Evolutionary conservation across 2,329 filamentous ascomycete species (phyloP), one percentile per base, ranked within the genome.

Genomic region (Trichoderma sp.): DNA sequence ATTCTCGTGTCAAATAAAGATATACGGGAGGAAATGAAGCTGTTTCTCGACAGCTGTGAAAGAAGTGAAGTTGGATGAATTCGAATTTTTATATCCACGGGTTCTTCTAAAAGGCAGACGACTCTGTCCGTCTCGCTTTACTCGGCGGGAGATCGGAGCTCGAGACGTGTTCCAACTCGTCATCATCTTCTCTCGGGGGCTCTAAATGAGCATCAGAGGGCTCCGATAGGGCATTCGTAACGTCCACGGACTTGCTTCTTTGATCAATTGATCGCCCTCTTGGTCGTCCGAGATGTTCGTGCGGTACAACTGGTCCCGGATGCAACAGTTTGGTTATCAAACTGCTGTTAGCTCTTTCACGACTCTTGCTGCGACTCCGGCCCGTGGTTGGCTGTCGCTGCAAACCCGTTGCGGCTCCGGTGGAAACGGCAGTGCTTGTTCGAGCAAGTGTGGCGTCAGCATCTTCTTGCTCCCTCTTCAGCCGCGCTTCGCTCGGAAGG

Each of bases 401-500:
- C 35, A 76, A 68, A 13, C 77, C 78, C 10, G 77, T 73, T 4
- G 76, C 64, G 5, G 75, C 75, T 47, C 74, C 79, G 1, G 76
- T 74, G 3, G 82, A 82, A 1, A 75, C 68, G 8, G 71, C 75
- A 13, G 81, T 83, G 55, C 74, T 75, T n/a, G 80, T 78, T 19
- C 79, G 78, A n/a, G 77, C 75, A 14, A 81, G 74, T 4, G 75
- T 76, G 2, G 79, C 78, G 49, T 84, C 83, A 16, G 80, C 80
- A 33, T 84, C 84, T 21, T 84, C 83, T 3, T 82, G 82, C 74
- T 88, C 86, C 70, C 83, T 85, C 67, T 82, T 81, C 73, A 87
- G 84, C 27, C 87, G 83, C 29, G 85, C 79, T 73, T 89, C 86
- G 75, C 84, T 87, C 5, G 87, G 87, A 19, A 89, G 78, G 11